Conservation (phyloP, 495 filamentous ascomycete genomes). For the Achaetomiella virescens region DNA sequence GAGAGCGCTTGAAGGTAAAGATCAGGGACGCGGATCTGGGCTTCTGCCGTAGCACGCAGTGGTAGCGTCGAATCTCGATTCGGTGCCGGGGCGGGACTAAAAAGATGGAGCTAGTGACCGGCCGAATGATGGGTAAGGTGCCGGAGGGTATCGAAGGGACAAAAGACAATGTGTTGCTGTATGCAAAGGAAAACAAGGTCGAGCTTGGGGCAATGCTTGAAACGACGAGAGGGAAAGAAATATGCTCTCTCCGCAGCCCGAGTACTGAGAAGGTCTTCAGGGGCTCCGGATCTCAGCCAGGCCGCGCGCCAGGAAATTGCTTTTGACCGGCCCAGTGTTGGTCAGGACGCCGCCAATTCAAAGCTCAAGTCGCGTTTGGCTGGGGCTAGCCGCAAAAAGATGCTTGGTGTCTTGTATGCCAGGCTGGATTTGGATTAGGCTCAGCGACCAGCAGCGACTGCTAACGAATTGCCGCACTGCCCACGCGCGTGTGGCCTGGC, state of each 20-base stretch:
- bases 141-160: slow-evolving; percentile 16
- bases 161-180: background rate
- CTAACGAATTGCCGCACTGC: slow-evolving; percentile 23
- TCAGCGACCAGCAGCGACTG: slow-evolving; percentile 9
- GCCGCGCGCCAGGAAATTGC: slow-evolving; percentile 26
- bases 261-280: slow-evolving; percentile 20
- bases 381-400: slow-evolving; percentile 16
- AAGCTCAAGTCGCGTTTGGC: slow-evolving; percentile 17
- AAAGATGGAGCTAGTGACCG: background rate
- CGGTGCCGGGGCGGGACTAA: slow-evolving; percentile 9
- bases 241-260: background rate
- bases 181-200: slow-evolving; percentile 4
- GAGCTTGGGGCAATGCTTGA: slow-evolving; percentile 7
- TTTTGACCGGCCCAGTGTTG: slow-evolving; percentile 17
- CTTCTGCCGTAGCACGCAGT: slow-evolving; percentile 5
- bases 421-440: slow-evolving; percentile 20
- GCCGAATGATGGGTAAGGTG: background rate
- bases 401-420: slow-evolving; percentile 19
- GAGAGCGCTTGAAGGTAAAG: slow-evolving; percentile 12
- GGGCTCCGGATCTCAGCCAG: slow-evolving; percentile 18
- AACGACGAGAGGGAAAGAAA: background rate
- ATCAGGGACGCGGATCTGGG: background rate
- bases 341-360: slow-evolving; percentile 17
- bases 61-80: slow-evolving; percentile 8
- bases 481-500: slow-evolving; percentile 4